phyloP scores from a whole-genome alignment of 768 basidiomycete genomes.

The Rhizopogon vulgaris region DNA sequence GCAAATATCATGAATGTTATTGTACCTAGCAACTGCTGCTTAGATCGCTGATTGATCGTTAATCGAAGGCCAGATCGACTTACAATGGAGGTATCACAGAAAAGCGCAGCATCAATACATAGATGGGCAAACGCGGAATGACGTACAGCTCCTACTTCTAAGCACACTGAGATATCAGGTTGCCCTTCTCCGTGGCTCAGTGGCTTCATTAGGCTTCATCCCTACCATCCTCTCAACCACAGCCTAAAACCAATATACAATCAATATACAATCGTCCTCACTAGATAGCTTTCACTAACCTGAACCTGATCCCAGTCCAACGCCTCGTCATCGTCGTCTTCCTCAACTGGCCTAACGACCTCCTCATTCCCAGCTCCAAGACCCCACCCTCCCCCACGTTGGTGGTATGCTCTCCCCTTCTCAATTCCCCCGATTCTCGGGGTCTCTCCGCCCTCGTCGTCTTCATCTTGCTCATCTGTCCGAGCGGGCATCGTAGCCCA shows the following conservation, averaged over 20 bases:
- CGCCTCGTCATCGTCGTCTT: conserved; percentile 59
- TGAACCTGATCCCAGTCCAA: conserved; percentile 70
- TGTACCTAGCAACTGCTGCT: too few relatives aligned
- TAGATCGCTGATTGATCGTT: too few relatives aligned
- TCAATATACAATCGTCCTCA: neutral
- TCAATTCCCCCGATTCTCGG: conserved; percentile 46
- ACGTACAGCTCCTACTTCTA: neutral
- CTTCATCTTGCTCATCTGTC: conserved; percentile 27
- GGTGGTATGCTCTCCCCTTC: conserved; percentile 11
- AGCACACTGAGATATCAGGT: conserved; percentile 4
- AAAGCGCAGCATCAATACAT: neutral
- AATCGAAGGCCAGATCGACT: too few relatives aligned
- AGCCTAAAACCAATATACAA: conserved; percentile 27
- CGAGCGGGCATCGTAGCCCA: conserved; percentile 24
- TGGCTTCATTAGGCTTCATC: conserved; percentile 30
- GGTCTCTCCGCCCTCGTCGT: conserved; percentile 52
- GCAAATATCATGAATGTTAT: too few relatives aligned
- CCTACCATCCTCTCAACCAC: conserved; percentile 56
- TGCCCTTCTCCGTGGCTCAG: conserved; percentile 22
- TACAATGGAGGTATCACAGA: too few relatives aligned
- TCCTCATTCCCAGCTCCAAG: conserved; percentile 57
- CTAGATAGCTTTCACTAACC: conserved; percentile 25
- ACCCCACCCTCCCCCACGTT: conserved; percentile 67
- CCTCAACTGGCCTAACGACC: conserved; percentile 37
- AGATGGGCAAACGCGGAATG: neutral